Base-by-base conservation (phyloP, 192 early-diverging fungal species). In the Chytriomyces hyalinus region DNA sequence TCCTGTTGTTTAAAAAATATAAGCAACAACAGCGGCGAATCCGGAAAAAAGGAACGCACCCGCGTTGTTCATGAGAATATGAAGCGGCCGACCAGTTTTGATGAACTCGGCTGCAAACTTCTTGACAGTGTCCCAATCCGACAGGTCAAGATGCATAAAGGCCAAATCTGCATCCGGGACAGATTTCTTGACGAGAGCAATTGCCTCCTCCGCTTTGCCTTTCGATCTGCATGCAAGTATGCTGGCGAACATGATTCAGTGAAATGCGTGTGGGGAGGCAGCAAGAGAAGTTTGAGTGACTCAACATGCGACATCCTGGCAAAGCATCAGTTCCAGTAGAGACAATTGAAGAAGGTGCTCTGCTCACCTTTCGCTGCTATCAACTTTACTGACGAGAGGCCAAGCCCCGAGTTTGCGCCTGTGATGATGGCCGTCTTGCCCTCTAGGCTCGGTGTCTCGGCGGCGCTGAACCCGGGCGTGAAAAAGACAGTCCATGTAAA, bases 351-450 rank as follows among this genome's bases (percentile, higher is more conserved):
- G 53, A 57, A 3, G 53, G 53, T 1, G 48, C 69, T 10, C 7
- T 22, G 9, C 13, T 36, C 80, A 45, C 80, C 80, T 59, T 78
- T 75, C 28, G 60, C 46, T 26, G 83, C 83, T 44, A 84, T 70
- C 20, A 44, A 66, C 24, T 70, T 61, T 9, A 75, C 77, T 10
- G 77, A 44, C 22, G 26, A 70, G 53, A 83, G 53, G 4, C 83
- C 83, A 44, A 84, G 44, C 13, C 83, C 83, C 46, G 49, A 44
- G 49, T 64, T 76, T 49, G 78, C 83, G 49, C 83, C 83, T 13
- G 83, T 84, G 63, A 84, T 65, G 24, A 84, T 50, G 59, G 73
- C 77, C 46, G 63, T 68, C 70, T 78, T 77, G 61, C 67, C 80
- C 46, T 36, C 9, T 28, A 80, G 67, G 10, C 62, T 60, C 13